Evolutionary conservation across 495 filamentous ascomycete species (phyloP).

Genomic region (Aspergillus heteromorphus): DNA sequence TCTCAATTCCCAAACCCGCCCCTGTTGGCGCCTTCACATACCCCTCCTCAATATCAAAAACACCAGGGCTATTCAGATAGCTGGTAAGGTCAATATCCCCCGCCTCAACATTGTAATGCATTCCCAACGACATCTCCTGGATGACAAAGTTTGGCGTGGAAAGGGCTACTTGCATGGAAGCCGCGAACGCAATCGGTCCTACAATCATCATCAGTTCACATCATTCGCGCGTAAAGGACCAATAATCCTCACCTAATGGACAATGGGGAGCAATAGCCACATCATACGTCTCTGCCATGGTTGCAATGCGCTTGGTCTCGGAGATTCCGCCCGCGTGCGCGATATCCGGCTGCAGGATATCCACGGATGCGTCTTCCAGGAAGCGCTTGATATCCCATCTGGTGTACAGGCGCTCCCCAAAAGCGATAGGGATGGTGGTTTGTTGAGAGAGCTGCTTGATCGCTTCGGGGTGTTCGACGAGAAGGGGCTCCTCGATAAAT

Average conservation of each 20-base stretch:
- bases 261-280: slow-evolving; percentile 75
- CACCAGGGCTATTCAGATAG: slow-evolving; percentile 56
- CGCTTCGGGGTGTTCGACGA: slow-evolving; percentile 65
- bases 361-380: slow-evolving; percentile 61
- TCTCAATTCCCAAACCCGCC: slow-evolving; percentile 67
- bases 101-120: slow-evolving; percentile 66
- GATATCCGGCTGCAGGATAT: slow-evolving; percentile 74
- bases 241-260: slow-evolving; percentile 45
- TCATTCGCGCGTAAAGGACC: not conserved
- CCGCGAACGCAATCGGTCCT: slow-evolving; percentile 67
- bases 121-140: slow-evolving; percentile 76
- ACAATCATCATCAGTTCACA: too few relatives aligned
- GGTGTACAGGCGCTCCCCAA: slow-evolving; percentile 69
- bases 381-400: slow-evolving; percentile 75
- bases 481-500: slow-evolving; percentile 77
- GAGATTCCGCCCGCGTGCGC: slow-evolving; percentile 72
- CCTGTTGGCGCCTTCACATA: slow-evolving; percentile 58
- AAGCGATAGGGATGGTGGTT: slow-evolving; percentile 65
- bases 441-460: slow-evolving; percentile 60
- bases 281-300: slow-evolving; percentile 74
- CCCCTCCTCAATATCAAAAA: slow-evolving; percentile 62
- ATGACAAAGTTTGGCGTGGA: slow-evolving; percentile 66
- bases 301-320: slow-evolving; percentile 64
- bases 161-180: slow-evolving; percentile 63
- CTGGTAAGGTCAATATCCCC: slow-evolving; percentile 61